phyloP scores from a whole-genome alignment of 768 basidiomycete genomes.

The Russula earlei region DNA sequence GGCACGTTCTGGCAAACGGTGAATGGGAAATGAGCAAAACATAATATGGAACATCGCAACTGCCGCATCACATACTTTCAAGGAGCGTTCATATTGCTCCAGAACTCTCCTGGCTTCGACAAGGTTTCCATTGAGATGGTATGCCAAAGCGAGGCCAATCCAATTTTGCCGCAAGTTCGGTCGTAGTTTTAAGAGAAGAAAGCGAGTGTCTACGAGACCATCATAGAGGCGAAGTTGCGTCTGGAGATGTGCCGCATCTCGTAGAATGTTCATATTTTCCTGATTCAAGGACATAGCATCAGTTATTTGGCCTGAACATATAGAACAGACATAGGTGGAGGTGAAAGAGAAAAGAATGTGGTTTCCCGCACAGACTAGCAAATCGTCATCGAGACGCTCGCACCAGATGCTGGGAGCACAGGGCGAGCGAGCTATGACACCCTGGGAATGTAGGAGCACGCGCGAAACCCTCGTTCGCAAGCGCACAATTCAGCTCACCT shows the following conservation, averaged over 20 bases:
- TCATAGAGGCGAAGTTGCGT: slow-evolving; percentile 80
- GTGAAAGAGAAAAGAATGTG: not conserved
- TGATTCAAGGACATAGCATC: slow-evolving; percentile 26
- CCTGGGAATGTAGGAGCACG: not conserved
- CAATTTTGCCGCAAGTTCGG: slow-evolving; percentile 83
- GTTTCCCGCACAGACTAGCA: not conserved
- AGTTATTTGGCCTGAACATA: not conserved
- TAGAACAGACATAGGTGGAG: slow-evolving; percentile 1
- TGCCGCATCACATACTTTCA: slow-evolving; percentile 50
- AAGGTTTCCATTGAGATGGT: slow-evolving; percentile 72
- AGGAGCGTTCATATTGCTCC: slow-evolving; percentile 56
- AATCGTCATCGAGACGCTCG: not conserved
- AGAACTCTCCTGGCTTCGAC: slow-evolving; percentile 62
- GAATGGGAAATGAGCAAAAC: slow-evolving; percentile 10
- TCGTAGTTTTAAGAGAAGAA: slow-evolving; percentile 67
- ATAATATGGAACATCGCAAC: not conserved
- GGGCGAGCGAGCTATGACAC: not conserved
- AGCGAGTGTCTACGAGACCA: slow-evolving; percentile 69
- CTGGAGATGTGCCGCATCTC: slow-evolving; percentile 83
- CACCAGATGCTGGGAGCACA: not conserved
- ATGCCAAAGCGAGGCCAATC: slow-evolving; percentile 82
- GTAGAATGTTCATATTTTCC: slow-evolving; percentile 92
- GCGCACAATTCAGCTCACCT: slow-evolving; percentile 40
- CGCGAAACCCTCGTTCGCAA: not conserved
- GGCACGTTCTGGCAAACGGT: slow-evolving; percentile 50